Percentiles rank a stretch among this genome's conserved stretches.
phyloP scores from a whole-genome alignment of 108 stramenopile species.

The Pseudonitzschia delicatissima region DNA sequence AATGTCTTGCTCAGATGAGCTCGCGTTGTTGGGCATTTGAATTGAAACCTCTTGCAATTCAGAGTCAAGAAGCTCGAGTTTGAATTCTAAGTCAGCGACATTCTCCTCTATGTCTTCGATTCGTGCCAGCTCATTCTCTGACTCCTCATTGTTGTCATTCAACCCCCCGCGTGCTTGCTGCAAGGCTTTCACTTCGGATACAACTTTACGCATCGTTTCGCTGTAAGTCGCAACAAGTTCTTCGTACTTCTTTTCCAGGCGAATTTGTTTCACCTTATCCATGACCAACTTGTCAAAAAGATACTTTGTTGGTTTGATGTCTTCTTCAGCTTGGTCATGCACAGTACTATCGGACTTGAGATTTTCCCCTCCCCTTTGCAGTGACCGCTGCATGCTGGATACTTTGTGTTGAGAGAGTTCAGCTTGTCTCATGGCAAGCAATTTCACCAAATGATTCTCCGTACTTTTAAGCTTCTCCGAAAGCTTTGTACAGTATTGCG shows the following conservation, averaged over 20 bases:
- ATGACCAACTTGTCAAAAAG: slow-evolving; percentile 62
- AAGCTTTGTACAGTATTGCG: slow-evolving; percentile 57
- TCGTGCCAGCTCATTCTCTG: background rate
- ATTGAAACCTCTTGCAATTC: slow-evolving; percentile 59
- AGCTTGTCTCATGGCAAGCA: slow-evolving; percentile 64
- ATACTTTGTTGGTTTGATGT: slow-evolving; percentile 60
- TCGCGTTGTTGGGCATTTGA: slow-evolving; percentile 38
- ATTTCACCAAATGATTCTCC: slow-evolving; percentile 68
- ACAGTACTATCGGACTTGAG: background rate
- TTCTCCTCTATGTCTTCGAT: slow-evolving; percentile 41
- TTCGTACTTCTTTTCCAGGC: slow-evolving; percentile 48
- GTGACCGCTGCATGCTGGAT: slow-evolving; percentile 10
- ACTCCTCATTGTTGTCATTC: slow-evolving; percentile 9
- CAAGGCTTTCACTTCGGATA: slow-evolving; percentile 55
- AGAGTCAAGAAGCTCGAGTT: slow-evolving; percentile 68
- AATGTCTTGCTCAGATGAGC: slow-evolving; percentile 19
- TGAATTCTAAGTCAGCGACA: slow-evolving; percentile 70
- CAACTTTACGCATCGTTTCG: slow-evolving; percentile 61
- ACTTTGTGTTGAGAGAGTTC: slow-evolving; percentile 26
- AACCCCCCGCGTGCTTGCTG: slow-evolving; percentile 24
- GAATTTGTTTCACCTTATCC: slow-evolving; percentile 48
- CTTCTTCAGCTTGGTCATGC: slow-evolving; percentile 34
- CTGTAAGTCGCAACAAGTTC: slow-evolving; percentile 62
- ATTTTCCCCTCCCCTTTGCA: background rate
- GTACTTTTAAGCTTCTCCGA: slow-evolving; percentile 81